Evolutionary conservation across 768 basidiomycete genomes (phyloP), one percentile per base, ranked within the genome.

Genomic region (Tylopilus felleus): DNA sequence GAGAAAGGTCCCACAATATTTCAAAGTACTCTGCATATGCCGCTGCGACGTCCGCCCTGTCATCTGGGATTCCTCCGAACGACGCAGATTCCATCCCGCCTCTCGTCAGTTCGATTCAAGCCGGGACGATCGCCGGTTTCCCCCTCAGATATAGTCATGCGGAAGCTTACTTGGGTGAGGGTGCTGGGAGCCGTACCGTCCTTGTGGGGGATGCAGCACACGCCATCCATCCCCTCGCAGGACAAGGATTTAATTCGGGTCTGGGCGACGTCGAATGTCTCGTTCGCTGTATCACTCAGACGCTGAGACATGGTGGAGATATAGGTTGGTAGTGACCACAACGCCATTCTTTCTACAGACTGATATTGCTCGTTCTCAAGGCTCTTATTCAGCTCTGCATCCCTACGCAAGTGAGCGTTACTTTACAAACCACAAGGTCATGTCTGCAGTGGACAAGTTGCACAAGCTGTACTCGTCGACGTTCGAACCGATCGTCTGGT

Each of bases 141-240:
- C 96, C 97, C 2, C 74, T 98, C 6, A 80, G 85, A 27, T 87
- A 90, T 57, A 89, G 82, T 45, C 97, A 98, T 60, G 88, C 91
- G 2, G 90, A 94, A 35, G 70, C 79, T 0, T 98, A 99, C 69
- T 74, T 95, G 41, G 93, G 94, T 16, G 85, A 85, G 64, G 84
- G 82, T 0, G 52, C 58, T 29, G 80, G 83, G 5, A 68, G 74
- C 3, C 81, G 96, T 5, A 95, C 91, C 1, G 94, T 87, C 2
- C 83, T 98, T 8, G 82, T 98, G 1, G 97, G 97, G 2, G 97
- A 99, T 71, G 95, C 96, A 1, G 97, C 95, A 17, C 97, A 98
- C 65, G 92, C 91, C 0, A 76, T 93, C 2, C 96, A 98, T 65
- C 96, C 97, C 1, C 81, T 98, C 25, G 96, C 95, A 0, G 97